phyloP scores from a whole-genome alignment of 176 grass and related monocot species.

The Aegilops bicornis region DNA sequence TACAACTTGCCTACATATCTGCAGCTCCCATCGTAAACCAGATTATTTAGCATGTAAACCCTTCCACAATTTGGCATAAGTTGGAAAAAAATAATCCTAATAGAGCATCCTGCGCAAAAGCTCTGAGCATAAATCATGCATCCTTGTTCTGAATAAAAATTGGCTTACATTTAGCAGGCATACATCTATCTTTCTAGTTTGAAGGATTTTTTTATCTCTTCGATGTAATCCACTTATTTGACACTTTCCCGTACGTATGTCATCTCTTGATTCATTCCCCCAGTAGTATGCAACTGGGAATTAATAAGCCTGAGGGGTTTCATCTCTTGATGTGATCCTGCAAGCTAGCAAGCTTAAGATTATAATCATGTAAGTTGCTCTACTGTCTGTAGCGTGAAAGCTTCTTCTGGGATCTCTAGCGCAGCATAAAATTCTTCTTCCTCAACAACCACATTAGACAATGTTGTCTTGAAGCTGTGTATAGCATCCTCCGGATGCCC shows the following conservation, averaged over 20 bases:
- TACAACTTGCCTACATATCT: not conserved
- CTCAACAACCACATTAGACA: constrained; percentile 17
- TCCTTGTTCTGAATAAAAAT: no score
- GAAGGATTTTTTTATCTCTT: not conserved
- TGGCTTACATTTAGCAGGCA: not conserved
- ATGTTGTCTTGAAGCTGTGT: constrained; percentile 33
- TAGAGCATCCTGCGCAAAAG: not conserved
- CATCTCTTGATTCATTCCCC: not conserved
- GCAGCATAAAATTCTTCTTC: constrained; percentile 26
- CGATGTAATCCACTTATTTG: not conserved
- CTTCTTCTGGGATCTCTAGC: constrained; percentile 36
- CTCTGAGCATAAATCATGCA: not conserved
- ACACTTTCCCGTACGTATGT: not conserved
- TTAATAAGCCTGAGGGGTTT: not conserved
- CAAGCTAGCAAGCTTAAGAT: not conserved
- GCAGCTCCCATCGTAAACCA: not conserved
- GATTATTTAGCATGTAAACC: not conserved
- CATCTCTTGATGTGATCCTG: constrained; percentile 8
- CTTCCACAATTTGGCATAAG: not conserved
- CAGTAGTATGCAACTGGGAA: not conserved
- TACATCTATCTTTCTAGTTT: not conserved
- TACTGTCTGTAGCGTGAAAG: constrained; percentile 42
- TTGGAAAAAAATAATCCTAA: not conserved
- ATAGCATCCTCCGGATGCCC: constrained; percentile 54
- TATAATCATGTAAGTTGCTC: constrained; percentile 37